phyloP scores from a whole-genome alignment of 2,329 filamentous ascomycete genomes.

The Seiridium unicorne region DNA sequence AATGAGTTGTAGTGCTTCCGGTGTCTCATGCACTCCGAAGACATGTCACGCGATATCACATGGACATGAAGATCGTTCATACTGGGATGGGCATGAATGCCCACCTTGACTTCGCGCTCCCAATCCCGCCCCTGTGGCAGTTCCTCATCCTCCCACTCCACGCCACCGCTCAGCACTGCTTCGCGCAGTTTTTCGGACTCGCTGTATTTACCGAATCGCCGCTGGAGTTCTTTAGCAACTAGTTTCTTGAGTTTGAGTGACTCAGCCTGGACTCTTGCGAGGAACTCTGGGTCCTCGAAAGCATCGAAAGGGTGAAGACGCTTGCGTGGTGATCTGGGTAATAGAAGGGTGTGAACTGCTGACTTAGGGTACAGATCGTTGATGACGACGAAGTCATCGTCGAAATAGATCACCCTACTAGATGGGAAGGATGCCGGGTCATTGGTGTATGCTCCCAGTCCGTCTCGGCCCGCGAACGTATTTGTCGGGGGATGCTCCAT shows the following conservation, averaged over 20 bases:
- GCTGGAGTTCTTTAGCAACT: constrained; percentile 72
- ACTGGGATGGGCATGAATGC: constrained; percentile 82
- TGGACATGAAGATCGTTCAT: constrained; percentile 95
- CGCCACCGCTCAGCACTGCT: constrained; percentile 62
- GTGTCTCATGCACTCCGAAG: constrained; percentile 69
- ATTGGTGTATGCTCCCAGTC: constrained; percentile 64
- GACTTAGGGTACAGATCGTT: constrained; percentile 85
- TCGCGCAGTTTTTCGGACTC: constrained; percentile 61
- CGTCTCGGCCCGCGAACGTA: constrained; percentile 49
- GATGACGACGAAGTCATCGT: constrained; percentile 71
- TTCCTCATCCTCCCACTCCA: constrained; percentile 36
- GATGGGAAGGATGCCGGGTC: constrained; percentile 60
- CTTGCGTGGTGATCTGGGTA: constrained; percentile 66
- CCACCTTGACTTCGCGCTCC: constrained; percentile 69
- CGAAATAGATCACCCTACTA: constrained; percentile 62
- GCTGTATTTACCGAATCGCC: constrained; percentile 65
- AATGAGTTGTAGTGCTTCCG: constrained; percentile 93
- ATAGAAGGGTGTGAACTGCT: constrained; percentile 80
- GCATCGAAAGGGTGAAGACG: constrained; percentile 74
- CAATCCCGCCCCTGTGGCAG: constrained; percentile 78
- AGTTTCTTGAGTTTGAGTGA: constrained; percentile 59
- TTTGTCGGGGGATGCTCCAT: constrained; percentile 8
- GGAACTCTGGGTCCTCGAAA: constrained; percentile 69
- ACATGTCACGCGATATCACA: constrained; percentile 77
- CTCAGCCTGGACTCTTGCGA: constrained; percentile 61